Percentiles rank a stretch among this genome's conserved stretches.
These are phyloP conservation scores for Aciculoconidium aculeatum DNA, from an alignment of 805 yeast species.

Conservation along the genomic window DNA sequence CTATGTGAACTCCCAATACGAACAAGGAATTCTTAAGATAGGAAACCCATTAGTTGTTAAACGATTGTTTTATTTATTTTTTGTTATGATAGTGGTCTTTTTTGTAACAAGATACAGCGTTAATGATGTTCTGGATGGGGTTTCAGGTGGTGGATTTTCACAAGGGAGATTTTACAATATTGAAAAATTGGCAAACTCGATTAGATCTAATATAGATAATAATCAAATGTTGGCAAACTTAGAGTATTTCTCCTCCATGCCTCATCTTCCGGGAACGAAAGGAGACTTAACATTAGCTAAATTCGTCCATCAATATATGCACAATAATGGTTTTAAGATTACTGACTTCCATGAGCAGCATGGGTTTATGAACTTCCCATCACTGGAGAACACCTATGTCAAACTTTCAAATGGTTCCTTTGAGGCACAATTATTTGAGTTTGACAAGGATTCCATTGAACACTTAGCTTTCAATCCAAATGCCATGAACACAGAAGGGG, in stretches of 20 bases:
- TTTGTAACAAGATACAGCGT: slow-evolving; percentile 53
- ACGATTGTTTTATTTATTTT: slow-evolving; percentile 63
- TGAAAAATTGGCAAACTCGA: slow-evolving; percentile 41
- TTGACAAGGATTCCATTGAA: slow-evolving; percentile 25
- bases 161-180: slow-evolving; percentile 62
- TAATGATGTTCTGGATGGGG: slow-evolving; percentile 32
- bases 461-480: slow-evolving; percentile 62
- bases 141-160: slow-evolving; percentile 36
- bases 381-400: slow-evolving; percentile 22
- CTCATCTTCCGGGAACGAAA: slow-evolving; percentile 82
- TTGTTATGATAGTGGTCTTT: slow-evolving; percentile 56
- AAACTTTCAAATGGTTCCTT: slow-evolving; percentile 28
- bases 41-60: slow-evolving; percentile 86
- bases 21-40: slow-evolving; percentile 51
- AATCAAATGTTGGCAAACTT: slow-evolving; percentile 57
- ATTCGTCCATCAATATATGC: slow-evolving; percentile 56
- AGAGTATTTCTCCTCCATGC: slow-evolving; percentile 71
- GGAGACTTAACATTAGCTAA: slow-evolving; percentile 74
- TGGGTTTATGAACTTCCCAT: slow-evolving; percentile 64
- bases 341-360: slow-evolving; percentile 47
- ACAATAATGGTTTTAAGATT: slow-evolving; percentile 47
- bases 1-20: slow-evolving; percentile 42
- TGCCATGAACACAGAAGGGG: slow-evolving; percentile 47
- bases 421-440: slow-evolving; percentile 35
- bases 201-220: slow-evolving; percentile 46